These are phyloP conservation scores for Ashbya aceris DNA, from an alignment of 1,139 yeast genomes.

Conservation along the genomic window DNA sequence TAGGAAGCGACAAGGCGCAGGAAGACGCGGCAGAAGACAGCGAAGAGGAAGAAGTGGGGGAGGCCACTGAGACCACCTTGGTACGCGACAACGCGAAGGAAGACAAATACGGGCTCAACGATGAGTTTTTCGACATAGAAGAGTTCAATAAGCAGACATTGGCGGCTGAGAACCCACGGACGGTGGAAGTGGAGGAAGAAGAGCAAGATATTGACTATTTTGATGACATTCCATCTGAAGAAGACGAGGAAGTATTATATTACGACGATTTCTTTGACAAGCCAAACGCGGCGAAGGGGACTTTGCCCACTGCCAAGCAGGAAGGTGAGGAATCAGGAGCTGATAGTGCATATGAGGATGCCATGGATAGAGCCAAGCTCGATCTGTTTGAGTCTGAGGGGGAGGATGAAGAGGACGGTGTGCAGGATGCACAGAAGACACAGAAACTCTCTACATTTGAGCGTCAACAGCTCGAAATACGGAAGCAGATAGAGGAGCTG, in stretches of 20 bases:
- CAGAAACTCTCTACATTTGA: constrained; percentile 64
- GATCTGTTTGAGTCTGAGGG: constrained; percentile 51
- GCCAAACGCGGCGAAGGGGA: constrained; percentile 27
- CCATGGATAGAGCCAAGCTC: constrained; percentile 50
- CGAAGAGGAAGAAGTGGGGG: constrained; percentile 1
- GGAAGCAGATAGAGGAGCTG: constrained; percentile 63
- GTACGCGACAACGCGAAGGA: constrained; percentile 14
- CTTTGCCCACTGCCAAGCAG: constrained; percentile 17
- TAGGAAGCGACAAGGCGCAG: constrained; percentile 15
- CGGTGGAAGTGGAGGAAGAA: constrained; percentile 37
- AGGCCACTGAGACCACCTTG: not conserved
- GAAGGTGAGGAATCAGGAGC: constrained; percentile 32
- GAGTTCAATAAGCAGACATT: constrained; percentile 76
- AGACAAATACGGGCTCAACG: constrained; percentile 57
- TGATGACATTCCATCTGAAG: constrained; percentile 49
- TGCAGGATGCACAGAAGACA: constrained; percentile 34
- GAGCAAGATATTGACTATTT: constrained; percentile 58
- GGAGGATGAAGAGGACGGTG: constrained; percentile 30
- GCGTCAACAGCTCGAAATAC: constrained; percentile 69
- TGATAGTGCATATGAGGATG: constrained; percentile 43
- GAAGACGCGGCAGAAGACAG: constrained; percentile 14
- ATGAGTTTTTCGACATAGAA: constrained; percentile 77
- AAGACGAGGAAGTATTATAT: constrained; percentile 60
- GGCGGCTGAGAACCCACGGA: constrained; percentile 51
- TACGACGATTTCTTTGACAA: constrained; percentile 69